phyloP scores from a whole-genome alignment of 352 stramenopile genomes.

The Pythium chondricola region DNA sequence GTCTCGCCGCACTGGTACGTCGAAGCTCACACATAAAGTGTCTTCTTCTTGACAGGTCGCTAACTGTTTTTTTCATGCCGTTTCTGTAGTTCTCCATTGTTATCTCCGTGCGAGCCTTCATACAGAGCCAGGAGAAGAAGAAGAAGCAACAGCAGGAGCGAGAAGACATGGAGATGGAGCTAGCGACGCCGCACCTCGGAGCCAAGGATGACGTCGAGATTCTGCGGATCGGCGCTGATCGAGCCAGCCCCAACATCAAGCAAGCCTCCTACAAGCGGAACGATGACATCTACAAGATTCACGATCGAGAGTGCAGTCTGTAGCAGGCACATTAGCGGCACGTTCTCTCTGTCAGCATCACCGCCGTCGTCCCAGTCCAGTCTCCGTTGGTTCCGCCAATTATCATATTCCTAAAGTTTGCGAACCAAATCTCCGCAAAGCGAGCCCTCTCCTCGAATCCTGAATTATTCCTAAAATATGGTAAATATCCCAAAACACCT shows the following conservation, averaged over 20 bases:
- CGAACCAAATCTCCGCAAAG: too few relatives aligned
- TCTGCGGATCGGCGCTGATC: conserved; percentile 18
- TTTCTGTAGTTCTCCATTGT: conserved; percentile 21
- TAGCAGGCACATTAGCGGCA: too few relatives aligned
- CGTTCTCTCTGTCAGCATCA: not conserved
- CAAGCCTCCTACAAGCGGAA: conserved; percentile 10
- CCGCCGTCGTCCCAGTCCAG: too few relatives aligned
- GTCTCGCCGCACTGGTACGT: conserved; percentile 28
- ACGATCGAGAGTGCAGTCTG: conserved; percentile 7
- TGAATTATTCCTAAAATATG: too few relatives aligned
- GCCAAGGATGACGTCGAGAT: conserved; percentile 21
- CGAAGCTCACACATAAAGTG: too few relatives aligned
- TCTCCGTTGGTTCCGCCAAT: too few relatives aligned
- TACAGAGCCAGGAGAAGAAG: conserved; percentile 26
- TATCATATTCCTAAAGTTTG: too few relatives aligned
- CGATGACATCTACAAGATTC: conserved; percentile 20
- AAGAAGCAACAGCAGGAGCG: conserved; percentile 11
- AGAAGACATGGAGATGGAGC: conserved; percentile 3
- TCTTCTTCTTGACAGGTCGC: not conserved
- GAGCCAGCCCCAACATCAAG: conserved; percentile 5
- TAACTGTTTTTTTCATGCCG: not conserved
- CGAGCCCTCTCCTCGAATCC: too few relatives aligned
- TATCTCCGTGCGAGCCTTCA: conserved; percentile 23
- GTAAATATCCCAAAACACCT: too few relatives aligned
- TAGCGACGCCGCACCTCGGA: not conserved